A percentile compares a stretch with the other conserved stretches of the same genome.
Conservation (phyloP, 192 early-diverging fungal genomes). For the Borealophlyctis nickersoniae region DNA sequence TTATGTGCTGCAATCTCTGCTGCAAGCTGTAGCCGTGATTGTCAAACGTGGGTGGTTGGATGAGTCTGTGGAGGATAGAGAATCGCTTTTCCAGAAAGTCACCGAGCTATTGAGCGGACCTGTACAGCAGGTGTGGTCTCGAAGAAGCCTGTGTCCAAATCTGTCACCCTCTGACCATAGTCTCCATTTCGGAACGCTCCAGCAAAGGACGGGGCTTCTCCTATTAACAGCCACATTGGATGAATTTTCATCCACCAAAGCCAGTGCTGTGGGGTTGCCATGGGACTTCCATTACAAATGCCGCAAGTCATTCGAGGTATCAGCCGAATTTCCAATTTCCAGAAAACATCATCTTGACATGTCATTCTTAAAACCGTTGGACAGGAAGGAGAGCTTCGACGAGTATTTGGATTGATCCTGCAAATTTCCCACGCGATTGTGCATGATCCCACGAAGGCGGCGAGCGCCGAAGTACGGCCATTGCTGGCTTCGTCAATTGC, state of each 20-base stretch:
- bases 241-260: slow-evolving; percentile 61
- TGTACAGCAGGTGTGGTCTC: slow-evolving; percentile 39
- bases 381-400: slow-evolving; percentile 42
- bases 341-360: not conserved
- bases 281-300: slow-evolving; percentile 67
- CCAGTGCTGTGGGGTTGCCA: slow-evolving; percentile 58
- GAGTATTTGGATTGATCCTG: slow-evolving; percentile 51
- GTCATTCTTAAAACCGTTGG: not conserved
- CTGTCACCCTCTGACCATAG: no score
- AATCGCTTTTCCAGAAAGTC: slow-evolving; percentile 54
- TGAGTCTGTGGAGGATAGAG: slow-evolving; percentile 45
- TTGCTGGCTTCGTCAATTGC: slow-evolving; percentile 34
- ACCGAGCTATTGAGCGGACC: slow-evolving; percentile 45
- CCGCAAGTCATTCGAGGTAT: slow-evolving; percentile 61
- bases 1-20: slow-evolving; percentile 54
- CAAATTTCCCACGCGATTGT: slow-evolving; percentile 47
- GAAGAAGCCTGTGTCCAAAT: no score
- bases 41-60: slow-evolving; percentile 66
- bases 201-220: slow-evolving; percentile 47
- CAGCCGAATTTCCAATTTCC: slow-evolving; percentile 5
- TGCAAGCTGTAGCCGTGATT: slow-evolving; percentile 58
- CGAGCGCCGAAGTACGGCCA: slow-evolving; percentile 7
- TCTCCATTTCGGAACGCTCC: no score
- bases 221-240: slow-evolving; percentile 55
- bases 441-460: slow-evolving; percentile 5